Base-by-base conservation (phyloP, 148 eudicot genomes). In the Drosera capensis region DNA sequence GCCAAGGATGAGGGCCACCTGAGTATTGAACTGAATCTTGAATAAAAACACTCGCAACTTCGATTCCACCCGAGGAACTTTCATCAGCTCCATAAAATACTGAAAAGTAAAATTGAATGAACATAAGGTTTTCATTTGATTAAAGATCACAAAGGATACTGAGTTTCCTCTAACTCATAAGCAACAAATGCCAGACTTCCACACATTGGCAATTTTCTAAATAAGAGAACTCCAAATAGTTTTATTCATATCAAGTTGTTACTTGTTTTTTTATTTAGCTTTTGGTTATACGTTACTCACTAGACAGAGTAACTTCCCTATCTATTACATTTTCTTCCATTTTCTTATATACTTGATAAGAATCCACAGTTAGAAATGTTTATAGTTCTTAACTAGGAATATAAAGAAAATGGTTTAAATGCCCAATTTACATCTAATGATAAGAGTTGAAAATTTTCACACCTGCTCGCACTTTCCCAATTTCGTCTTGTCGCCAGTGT, bases 381-480 rank as follows among this genome's bases (percentile, higher is more conserved):
- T n/a, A n/a, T n/a, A n/a, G n/a, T n/a, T n/a, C n/a, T n/a, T n/a
- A n/a, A n/a, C n/a, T n/a, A 11, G 31, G 31, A 11, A 11, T 28
- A 5, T 28, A 28, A 28, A 5, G 11, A 15, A 9, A 5, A 34
- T 4, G 38, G 9, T 11, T 15, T 9, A 34, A 34, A 34, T 34
- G 13, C 2, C 14, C 38, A 9, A 34, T 34, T 2, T 2, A 15
- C 38, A 34, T 34, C 13, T 34, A 34, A 34, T 34, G 36, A 43
- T n/a, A 29, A 54, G 25, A 38, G 20, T 44, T 40, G 14, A 17
- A 58, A 17, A 50, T 45, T 52, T 23, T 59, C 74, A 44, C 23
- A 87, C 96, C 96, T 79, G 94, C 64, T 88, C 96, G 56, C 96
- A 88, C 66, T 83, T 88, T 35, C 96, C 96, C 50, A 88, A 71